Evolutionary conservation across 2,329 filamentous ascomycete genomes (phyloP).

Genomic region (Fusarium sp.): DNA sequence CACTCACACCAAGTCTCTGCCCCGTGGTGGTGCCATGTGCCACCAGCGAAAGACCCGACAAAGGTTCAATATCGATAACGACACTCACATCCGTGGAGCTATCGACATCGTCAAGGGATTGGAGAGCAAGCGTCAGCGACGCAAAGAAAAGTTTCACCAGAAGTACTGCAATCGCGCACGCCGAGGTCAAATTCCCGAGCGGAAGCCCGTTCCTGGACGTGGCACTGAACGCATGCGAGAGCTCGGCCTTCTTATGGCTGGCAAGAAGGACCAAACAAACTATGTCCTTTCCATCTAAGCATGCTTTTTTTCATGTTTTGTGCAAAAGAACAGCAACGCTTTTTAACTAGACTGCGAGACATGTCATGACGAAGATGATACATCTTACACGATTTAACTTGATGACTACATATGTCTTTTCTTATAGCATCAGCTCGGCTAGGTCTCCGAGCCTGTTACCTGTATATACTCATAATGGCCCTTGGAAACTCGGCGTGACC

Average conservation of each 20-base stretch:
- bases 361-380: slow-evolving; percentile 32
- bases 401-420: slow-evolving; percentile 35
- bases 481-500: slow-evolving; percentile 11
- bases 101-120: slow-evolving; percentile 98
- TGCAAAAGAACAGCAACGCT: slow-evolving; percentile 16
- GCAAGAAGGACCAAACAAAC: slow-evolving; percentile 79
- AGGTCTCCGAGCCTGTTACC: slow-evolving; percentile 30
- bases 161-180: slow-evolving; percentile 88
- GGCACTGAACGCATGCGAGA: slow-evolving; percentile 89
- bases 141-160: slow-evolving; percentile 91
- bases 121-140: slow-evolving; percentile 91
- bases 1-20: slow-evolving; percentile 87
- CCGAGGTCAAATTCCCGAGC: slow-evolving; percentile 72
- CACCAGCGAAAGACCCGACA: slow-evolving; percentile 63
- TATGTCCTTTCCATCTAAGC: slow-evolving; percentile 80
- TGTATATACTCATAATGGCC: slow-evolving; percentile 44
- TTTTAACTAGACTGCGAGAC: slow-evolving; percentile 34
- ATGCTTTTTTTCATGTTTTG: slow-evolving; percentile 12
- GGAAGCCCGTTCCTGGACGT: slow-evolving; percentile 82
- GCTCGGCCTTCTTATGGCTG: slow-evolving; percentile 88
- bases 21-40: slow-evolving; percentile 80
- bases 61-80: slow-evolving; percentile 53
- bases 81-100: slow-evolving; percentile 85
- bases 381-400: slow-evolving; percentile 41
- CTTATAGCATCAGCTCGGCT: slow-evolving; percentile 25